These are phyloP conservation scores for Triticum timopheevii DNA, from an alignment of 176 grass and related monocot species.

Conservation along the genomic window DNA sequence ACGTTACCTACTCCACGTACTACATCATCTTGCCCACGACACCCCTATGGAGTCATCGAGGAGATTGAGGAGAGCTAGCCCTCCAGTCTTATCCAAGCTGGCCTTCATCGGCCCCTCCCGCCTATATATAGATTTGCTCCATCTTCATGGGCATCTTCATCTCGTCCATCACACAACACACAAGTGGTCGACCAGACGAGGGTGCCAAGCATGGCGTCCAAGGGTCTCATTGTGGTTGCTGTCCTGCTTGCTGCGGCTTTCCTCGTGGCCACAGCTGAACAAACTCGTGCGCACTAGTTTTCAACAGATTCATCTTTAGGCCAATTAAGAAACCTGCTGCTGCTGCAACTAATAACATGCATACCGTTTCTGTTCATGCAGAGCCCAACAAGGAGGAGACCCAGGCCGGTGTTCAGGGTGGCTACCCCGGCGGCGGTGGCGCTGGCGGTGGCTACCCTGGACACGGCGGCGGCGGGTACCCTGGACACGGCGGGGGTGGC, in stretches of 20 bases:
- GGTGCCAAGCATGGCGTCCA: constrained; percentile 40
- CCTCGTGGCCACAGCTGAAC: constrained; percentile 20
- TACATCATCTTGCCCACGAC: too few relatives aligned
- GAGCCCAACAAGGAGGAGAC: neutral
- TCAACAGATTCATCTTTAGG: too few relatives aligned
- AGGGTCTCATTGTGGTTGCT: constrained; percentile 26
- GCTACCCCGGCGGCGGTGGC: neutral
- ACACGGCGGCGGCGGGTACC: neutral
- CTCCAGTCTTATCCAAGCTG: too few relatives aligned
- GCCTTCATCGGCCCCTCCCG: too few relatives aligned
- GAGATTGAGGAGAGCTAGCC: too few relatives aligned
- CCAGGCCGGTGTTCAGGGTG: constrained; percentile 11
- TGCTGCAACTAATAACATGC: neutral
- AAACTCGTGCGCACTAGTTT: neutral
- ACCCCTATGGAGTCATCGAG: too few relatives aligned
- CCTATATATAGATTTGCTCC: too few relatives aligned
- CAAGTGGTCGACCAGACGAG: too few relatives aligned
- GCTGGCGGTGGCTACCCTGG: neutral
- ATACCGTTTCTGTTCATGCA: neutral
- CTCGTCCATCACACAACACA: too few relatives aligned
- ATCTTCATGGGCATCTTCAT: too few relatives aligned
- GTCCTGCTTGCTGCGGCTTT: neutral
- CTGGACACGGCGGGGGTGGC: neutral
- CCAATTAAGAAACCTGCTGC: too few relatives aligned
- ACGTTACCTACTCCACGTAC: too few relatives aligned